Base-by-base conservation (phyloP, 176 grass and related monocot species). In the Hsuehochloa calcarea region DNA sequence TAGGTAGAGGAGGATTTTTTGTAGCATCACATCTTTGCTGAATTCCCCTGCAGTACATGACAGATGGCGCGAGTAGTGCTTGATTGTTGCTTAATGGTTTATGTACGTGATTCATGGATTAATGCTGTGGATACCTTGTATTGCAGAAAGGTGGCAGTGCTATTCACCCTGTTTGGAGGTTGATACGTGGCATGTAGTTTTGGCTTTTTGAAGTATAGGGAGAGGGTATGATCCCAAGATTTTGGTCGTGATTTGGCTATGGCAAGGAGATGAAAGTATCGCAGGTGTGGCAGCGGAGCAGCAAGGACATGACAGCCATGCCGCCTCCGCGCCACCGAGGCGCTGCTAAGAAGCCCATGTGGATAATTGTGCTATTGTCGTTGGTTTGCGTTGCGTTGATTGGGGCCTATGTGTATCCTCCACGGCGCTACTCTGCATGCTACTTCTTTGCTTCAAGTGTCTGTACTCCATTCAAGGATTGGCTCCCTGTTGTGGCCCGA, bases 391-490 rank as follows among this genome's bases (percentile, higher is more conserved):
- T 96, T 65, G 84, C 84, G 4, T 82, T 96, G 51, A 94, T 96
- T 34, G 91, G 90, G 58, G 96, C 93, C 20, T 99, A 99, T 5
- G 90, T 86, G 19, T 99, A 99, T 72, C 96, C 96, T 70, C 93
- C 96, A 60, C 80, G 62, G 39, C 96, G 44, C 44, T 96, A 94
- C 61, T 91, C 96, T 0, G 55, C 91, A n/a, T 99, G 96, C 66
- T 99, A 99, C 82, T 99, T 99, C 81, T 96, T 94, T 78, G 80
- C 93, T 80, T 96, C 93, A 6, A 99, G 93, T 72, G 79, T 94
- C 65, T 99, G 96, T 70, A 86, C 85, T 77, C 93, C 96, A 0
- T 94, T 99, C 78, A 94, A 92, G 86, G 90, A 94, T 74, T 99
- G 93, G 96, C 78, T 94, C 74, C 96, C 96, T 59, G 66, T 88